phyloP scores from a whole-genome alignment of 352 stramenopile species.

The Globisporangium paddicum region DNA sequence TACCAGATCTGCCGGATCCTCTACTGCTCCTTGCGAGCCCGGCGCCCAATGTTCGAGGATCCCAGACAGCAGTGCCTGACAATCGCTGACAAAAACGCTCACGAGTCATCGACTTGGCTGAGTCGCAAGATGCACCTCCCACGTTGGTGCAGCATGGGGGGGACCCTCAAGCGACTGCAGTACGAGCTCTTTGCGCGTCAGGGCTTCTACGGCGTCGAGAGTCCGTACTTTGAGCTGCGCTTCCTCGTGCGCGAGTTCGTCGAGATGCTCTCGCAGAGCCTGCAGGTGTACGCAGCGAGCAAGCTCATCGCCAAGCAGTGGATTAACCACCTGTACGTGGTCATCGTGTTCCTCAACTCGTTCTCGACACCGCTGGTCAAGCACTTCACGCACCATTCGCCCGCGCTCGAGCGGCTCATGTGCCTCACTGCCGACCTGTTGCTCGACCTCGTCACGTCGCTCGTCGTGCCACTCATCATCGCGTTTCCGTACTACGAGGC shows the following conservation, averaged over 20 bases:
- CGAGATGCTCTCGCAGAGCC: constrained; percentile 22
- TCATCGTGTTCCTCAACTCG: constrained; percentile 15
- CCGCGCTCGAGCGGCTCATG: constrained; percentile 13
- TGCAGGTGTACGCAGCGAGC: constrained; percentile 17
- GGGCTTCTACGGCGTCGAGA: constrained; percentile 11
- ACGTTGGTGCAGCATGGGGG: background rate
- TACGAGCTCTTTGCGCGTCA: background rate
- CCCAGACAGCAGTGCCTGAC: background rate
- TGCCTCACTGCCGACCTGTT: constrained; percentile 15
- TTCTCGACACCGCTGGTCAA: constrained; percentile 22
- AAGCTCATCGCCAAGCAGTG: constrained; percentile 5
- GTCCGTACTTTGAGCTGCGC: constrained; percentile 15
- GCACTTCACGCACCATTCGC: constrained; percentile 14
- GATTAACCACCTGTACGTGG: constrained; percentile 25
- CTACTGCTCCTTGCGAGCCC: constrained; percentile 1
- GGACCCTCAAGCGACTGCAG: background rate
- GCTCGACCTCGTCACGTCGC: constrained; percentile 12
- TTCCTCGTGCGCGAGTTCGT: constrained; percentile 16
- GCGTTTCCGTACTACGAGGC: constrained; percentile 3
- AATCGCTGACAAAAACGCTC: background rate
- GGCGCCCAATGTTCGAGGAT: background rate
- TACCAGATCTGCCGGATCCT: constrained; percentile 8
- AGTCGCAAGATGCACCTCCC: background rate
- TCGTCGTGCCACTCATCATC: constrained; percentile 17
- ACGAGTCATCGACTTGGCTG: background rate